Evolutionary conservation across 345 rosid species (phyloP).

Genomic region (Populus pruinosa): DNA sequence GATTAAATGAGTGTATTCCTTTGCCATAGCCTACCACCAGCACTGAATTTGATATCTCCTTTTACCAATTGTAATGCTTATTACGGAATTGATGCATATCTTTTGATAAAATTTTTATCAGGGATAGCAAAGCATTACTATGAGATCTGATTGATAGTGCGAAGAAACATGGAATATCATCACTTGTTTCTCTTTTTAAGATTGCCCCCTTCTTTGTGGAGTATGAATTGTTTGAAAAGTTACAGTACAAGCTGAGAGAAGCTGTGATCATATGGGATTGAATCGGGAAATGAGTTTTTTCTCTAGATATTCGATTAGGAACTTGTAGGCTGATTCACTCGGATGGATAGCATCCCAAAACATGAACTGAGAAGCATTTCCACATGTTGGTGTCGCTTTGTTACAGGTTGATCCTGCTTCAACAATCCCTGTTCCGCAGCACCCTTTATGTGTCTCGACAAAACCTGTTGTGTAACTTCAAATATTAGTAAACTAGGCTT

Average conservation of each 20-base stretch:
- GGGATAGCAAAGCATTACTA: background rate
- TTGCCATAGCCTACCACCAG: too few relatives aligned
- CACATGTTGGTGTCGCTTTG: background rate
- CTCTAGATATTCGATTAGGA: slow-evolving; percentile 9
- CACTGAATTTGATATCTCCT: too few relatives aligned
- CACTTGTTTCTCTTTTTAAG: too few relatives aligned
- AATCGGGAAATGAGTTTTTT: slow-evolving; percentile 10
- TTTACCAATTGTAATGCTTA: too few relatives aligned
- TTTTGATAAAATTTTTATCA: too few relatives aligned
- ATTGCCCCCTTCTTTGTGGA: background rate
- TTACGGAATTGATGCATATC: too few relatives aligned
- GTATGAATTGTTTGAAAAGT: background rate
- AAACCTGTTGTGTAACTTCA: slow-evolving; percentile 4
- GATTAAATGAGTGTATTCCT: too few relatives aligned
- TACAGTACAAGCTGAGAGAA: background rate
- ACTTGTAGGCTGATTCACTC: slow-evolving; percentile 5
- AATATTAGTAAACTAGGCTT: background rate
- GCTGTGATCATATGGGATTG: background rate
- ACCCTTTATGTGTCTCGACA: background rate
- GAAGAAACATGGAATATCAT: background rate
- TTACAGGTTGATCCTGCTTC: background rate
- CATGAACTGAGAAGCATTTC: background rate
- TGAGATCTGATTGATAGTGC: background rate
- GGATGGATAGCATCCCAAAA: slow-evolving; percentile 21
- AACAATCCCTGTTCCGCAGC: background rate